Base-by-base conservation (phyloP, 768 basidiomycete genomes). In the Gautieria morchelliformis region DNA sequence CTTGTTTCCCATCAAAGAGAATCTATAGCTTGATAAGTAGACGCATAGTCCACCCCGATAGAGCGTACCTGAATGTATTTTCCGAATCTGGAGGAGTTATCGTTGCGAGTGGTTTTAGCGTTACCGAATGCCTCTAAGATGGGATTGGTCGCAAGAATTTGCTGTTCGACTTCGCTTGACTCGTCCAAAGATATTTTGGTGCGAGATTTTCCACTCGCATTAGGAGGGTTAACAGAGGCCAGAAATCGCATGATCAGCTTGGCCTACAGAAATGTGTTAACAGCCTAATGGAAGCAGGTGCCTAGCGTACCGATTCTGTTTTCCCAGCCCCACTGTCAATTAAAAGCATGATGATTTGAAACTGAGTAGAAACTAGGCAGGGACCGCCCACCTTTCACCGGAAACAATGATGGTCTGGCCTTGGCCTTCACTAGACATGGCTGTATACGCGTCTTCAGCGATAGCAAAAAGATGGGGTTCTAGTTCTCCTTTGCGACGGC, bases 201-300 rank as follows among this genome's bases (percentile, higher is more conserved):
- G 68, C 78, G 88, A 4, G 75, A 67, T 70, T 84, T 83, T 56
- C 78, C 68, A 63, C 74, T 77, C 60, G 78, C 69, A 65, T 83
- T 77, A 32, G 85, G 78, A 61, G 94, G 93, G 62, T 98, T 96
- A 46, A 99, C 93, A 1, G 95, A 97, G 12, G 96, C 96, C 64
- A 99, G 86, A 71, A 97, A 99, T 59, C 96, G 85, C 85, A 99
- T 95, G 71, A 99, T 99, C 75, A 93, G 93, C 75, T 99, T 98
- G 52, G 96, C 89, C 87, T 91, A 64, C 48, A 61, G 51, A 20
- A 19, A 37, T 10, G 32, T 14, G 41, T 33, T 33, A 48, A 39
- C n/a, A 47, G 15, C 19, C 27, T 47, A 53, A 20, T 44, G 4
- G 15, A n/a, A 19, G 24, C 40, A 49, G 39, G 33, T 22, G 19